Evolutionary conservation across 2,329 filamentous ascomycete genomes (phyloP), one percentile per base, ranked within the genome.

Genomic region (Hawksworthiomyces lignivorus): DNA sequence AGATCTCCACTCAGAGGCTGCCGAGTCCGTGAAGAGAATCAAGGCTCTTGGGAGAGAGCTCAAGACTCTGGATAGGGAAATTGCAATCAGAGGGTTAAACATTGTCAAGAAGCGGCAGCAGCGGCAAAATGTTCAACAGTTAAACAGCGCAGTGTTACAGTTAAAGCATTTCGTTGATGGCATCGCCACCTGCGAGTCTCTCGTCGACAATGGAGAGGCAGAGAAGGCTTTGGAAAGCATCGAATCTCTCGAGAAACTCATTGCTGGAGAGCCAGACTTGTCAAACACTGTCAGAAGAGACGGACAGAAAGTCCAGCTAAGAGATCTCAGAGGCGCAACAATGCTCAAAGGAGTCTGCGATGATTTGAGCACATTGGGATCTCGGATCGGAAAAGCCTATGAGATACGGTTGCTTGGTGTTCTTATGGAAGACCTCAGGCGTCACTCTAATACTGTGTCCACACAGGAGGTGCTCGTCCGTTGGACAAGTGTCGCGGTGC

Each of bases 1-100:
- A 50, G 87, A 96, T 57, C 69, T 98, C 11, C 90, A 98, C 58
- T 82, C 83, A 0, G 92, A 97, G 61, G 89, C 92, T 9, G 84
- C 87, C 11, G 86, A 94, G 45, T 96, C 90, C 3, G 89, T 97
- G 2, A 73, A 82, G 7, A 80, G 84, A 48, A 97, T 97, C 45
- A 87, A 88, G 56, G 72, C 75, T 0, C 60, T 97, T 33, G 74
- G 92, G 45, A 77, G 80, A 52, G 90, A 97, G 55, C 67, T 98
- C 0, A 73, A 80, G 46, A 79, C 77, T 31, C 70, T 98, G 7
- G 92, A 98, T 56, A 73, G 84, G 43, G 87, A 95, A 52, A 87
- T 97, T 62, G 90, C 88, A 2, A 68, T 87, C 4, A 85, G 80
- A 26, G 92, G 92, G 0, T 61, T 97, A 26, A 82, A 92, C 52